These are phyloP conservation scores for Rubroboletus pulcherrimus DNA, from an alignment of 768 basidiomycete species.

Conservation along the genomic window DNA sequence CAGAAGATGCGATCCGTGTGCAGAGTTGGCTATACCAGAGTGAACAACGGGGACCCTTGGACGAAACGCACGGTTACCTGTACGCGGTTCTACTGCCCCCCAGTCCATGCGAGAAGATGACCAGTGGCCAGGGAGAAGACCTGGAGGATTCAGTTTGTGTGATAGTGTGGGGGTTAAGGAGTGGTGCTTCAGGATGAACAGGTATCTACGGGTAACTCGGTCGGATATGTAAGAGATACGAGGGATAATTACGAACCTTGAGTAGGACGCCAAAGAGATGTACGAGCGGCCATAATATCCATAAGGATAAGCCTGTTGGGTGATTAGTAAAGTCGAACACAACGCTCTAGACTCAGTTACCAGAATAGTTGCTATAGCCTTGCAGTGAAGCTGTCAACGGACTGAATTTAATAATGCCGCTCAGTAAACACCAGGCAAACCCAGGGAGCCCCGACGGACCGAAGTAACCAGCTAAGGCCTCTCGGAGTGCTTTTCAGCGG, in stretches of 20 bases:
- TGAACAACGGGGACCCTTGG: not conserved
- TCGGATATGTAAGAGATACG: not conserved
- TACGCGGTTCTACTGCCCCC: slow-evolving; percentile 71
- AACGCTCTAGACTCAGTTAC: slow-evolving; percentile 26
- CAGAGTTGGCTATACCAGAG: slow-evolving; percentile 56
- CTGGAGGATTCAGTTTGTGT: not conserved
- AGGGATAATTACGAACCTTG: slow-evolving; percentile 35
- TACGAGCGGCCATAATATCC: slow-evolving; percentile 41
- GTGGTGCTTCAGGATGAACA: slow-evolving; percentile 52
- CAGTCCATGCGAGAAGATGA: slow-evolving; percentile 84
- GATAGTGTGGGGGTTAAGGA: slow-evolving; percentile 33
- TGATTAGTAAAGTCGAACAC: not conserved
- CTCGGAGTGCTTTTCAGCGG: slow-evolving; percentile 25
- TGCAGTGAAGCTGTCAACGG: slow-evolving; percentile 43
- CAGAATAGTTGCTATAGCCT: slow-evolving; percentile 50
- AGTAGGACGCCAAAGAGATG: slow-evolving; percentile 49
- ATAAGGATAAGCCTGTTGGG: slow-evolving; percentile 23
- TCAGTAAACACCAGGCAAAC: slow-evolving; percentile 1
- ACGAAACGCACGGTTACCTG: slow-evolving; percentile 36
- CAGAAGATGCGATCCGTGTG: slow-evolving; percentile 67
- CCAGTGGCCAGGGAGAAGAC: slow-evolving; percentile 61
- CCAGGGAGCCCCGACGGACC: slow-evolving; percentile 35
- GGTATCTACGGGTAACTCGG: slow-evolving; percentile 42
- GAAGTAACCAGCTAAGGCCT: slow-evolving; percentile 54
- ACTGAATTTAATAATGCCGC: slow-evolving; percentile 9